Conservation (phyloP, 306 rosid species). For the Dryas drummondii region DNA sequence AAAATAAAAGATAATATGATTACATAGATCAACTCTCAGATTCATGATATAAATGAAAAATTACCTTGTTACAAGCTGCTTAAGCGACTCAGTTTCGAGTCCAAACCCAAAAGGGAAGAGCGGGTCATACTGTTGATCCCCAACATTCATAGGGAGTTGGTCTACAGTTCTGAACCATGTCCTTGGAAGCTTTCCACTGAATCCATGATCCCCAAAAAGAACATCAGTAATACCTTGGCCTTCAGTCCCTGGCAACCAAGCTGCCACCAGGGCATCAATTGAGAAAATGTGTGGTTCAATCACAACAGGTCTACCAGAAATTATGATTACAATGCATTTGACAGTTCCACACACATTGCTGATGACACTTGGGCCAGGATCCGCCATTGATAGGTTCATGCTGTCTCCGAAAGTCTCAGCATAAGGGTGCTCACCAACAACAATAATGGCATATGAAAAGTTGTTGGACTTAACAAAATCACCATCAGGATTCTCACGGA, state of each 20-base stretch:
- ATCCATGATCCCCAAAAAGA: constrained; percentile 83
- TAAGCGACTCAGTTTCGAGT: constrained; percentile 62
- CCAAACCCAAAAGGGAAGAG: constrained; percentile 88
- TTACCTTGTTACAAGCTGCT: constrained; percentile 66
- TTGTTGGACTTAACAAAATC: constrained; percentile 62
- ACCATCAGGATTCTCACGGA: constrained; percentile 63
- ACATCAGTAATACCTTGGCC: constrained; percentile 89
- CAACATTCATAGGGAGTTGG: constrained; percentile 89
- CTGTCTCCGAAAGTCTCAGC: constrained; percentile 84
- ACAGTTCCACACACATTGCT: constrained; percentile 65
- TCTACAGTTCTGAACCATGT: constrained; percentile 88
- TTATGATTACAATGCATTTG: constrained; percentile 63
- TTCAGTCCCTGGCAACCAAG: constrained; percentile 93
- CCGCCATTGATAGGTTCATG: constrained; percentile 55
- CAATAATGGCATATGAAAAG: constrained; percentile 76
- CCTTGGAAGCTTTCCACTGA: constrained; percentile 82
- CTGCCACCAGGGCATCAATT: constrained; percentile 73
- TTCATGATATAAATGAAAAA: neutral
- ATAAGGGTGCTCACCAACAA: constrained; percentile 81
- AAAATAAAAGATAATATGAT: neutral
- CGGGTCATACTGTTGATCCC: constrained; percentile 90
- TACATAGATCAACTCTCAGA: neutral
- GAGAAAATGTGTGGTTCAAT: constrained; percentile 71
- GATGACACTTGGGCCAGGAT: constrained; percentile 68
- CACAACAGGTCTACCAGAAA: constrained; percentile 86